Evolutionary conservation across 2,329 filamentous ascomycete genomes (phyloP).

Genomic region (Venturia aucupariae): DNA sequence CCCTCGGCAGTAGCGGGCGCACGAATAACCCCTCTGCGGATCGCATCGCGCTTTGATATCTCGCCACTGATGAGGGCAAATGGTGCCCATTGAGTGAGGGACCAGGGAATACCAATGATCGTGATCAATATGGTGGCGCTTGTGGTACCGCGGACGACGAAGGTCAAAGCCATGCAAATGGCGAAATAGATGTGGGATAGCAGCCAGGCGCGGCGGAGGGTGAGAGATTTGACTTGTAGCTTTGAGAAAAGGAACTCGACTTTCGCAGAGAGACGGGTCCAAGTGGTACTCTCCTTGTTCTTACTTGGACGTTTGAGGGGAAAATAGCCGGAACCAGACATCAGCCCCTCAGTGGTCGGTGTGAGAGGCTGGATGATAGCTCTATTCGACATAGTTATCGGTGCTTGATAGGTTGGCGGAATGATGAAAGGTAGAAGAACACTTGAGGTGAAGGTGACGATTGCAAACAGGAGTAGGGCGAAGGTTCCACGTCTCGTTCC

Average conservation of each 20-base stretch:
- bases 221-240: slow-evolving; percentile 72
- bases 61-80: slow-evolving; percentile 93
- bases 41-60: slow-evolving; percentile 71
- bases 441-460: slow-evolving; percentile 74
- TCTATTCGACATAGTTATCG: slow-evolving; percentile 18
- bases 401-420: slow-evolving; percentile 61
- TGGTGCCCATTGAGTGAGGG: slow-evolving; percentile 85
- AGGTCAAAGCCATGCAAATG: slow-evolving; percentile 69
- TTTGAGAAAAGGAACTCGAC: slow-evolving; percentile 40
- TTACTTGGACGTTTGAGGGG: slow-evolving; percentile 11
- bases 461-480: slow-evolving; percentile 78
- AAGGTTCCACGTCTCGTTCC: slow-evolving; percentile 84
- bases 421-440: slow-evolving; percentile 80
- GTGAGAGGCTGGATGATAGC: slow-evolving; percentile 19
- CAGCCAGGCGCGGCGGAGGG: slow-evolving; percentile 81
- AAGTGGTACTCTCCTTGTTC: slow-evolving; percentile 18
- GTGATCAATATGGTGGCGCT: slow-evolving; percentile 70
- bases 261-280: slow-evolving; percentile 8
- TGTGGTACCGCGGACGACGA: slow-evolving; percentile 63
- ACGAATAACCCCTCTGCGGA: slow-evolving; percentile 43
- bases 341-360: slow-evolving; percentile 27
- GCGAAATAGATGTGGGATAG: slow-evolving; percentile 77
- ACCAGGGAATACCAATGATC: slow-evolving; percentile 83
- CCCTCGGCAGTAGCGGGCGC: slow-evolving; percentile 30
- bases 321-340: slow-evolving; percentile 16